phyloP scores from a whole-genome alignment of 73 alveolate genomes.

The Blepharisma stoltei region DNA sequence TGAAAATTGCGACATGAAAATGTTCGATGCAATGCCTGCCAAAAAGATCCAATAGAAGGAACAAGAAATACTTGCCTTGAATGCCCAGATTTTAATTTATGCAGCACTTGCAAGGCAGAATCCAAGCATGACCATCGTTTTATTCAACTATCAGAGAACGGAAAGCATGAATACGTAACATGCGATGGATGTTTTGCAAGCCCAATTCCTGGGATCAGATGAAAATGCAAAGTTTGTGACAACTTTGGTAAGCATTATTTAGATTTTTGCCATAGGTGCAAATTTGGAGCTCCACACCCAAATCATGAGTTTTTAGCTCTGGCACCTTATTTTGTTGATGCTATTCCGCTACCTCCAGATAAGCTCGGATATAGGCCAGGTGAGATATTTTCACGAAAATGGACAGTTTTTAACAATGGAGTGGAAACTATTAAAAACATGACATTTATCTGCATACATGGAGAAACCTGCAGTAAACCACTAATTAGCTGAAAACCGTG shows the following conservation, averaged over 20 bases:
- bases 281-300: background rate
- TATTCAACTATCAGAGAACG: background rate
- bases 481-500: too few species aligned
- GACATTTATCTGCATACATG: too few species aligned
- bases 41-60: slow-evolving; percentile 3
- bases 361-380: too few species aligned
- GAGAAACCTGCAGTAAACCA: too few species aligned
- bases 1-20: background rate
- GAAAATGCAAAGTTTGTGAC: slow-evolving; percentile 1
- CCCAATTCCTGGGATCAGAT: slow-evolving; percentile 11
- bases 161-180: background rate
- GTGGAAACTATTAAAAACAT: too few species aligned
- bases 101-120: background rate
- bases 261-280: slow-evolving; percentile 26
- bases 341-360: too few species aligned
- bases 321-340: too few species aligned
- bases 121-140: slow-evolving; percentile 7
- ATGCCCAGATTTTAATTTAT: slow-evolving; percentile 15
- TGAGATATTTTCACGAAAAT: too few species aligned
- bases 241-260: background rate
- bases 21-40: background rate
- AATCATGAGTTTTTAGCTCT: background rate
- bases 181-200: slow-evolving; percentile 10
- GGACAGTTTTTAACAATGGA: too few species aligned
- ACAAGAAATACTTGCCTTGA: background rate